These are phyloP conservation scores for Eucalyptus sp. DNA, from an alignment of 345 rosid genomes.

Conservation along the genomic window DNA sequence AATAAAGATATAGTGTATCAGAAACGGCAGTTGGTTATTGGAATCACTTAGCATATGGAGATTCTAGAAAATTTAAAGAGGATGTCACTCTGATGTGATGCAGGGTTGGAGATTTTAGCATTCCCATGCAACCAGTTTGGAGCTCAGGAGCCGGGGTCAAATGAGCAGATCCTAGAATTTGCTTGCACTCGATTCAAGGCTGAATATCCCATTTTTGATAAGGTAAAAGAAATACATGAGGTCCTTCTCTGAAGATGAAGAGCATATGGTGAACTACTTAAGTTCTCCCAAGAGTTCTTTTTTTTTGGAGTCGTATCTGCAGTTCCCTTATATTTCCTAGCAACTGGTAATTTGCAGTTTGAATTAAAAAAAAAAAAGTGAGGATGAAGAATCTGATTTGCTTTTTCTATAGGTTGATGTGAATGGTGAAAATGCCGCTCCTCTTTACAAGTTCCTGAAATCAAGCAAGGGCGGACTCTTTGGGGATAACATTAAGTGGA, in stretches of 20 bases:
- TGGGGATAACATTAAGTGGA: too few relatives aligned
- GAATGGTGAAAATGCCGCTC: constrained; percentile 64
- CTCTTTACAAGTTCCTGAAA: constrained; percentile 52
- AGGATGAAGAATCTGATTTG: background rate
- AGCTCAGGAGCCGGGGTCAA: constrained; percentile 77
- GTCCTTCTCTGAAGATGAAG: background rate
- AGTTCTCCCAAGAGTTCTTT: background rate
- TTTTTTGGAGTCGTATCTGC: background rate
- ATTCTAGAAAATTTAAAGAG: background rate
- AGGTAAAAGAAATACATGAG: constrained; percentile 19
- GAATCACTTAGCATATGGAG: background rate
- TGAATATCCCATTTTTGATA: constrained; percentile 87
- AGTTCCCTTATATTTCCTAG: background rate
- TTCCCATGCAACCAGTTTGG: constrained; percentile 95
- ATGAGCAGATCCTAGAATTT: constrained; percentile 58
- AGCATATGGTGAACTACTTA: background rate
- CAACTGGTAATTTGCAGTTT: background rate
- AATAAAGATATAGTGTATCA: background rate
- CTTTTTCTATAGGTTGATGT: constrained; percentile 51
- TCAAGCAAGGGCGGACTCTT: too few relatives aligned
- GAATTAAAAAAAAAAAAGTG: background rate
- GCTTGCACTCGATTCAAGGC: constrained; percentile 94
- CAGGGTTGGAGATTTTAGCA: constrained; percentile 84
- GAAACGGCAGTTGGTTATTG: background rate
- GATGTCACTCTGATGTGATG: background rate